Base-by-base conservation (phyloP, 192 early-diverging fungal species). In the Coemansia sp. region DNA sequence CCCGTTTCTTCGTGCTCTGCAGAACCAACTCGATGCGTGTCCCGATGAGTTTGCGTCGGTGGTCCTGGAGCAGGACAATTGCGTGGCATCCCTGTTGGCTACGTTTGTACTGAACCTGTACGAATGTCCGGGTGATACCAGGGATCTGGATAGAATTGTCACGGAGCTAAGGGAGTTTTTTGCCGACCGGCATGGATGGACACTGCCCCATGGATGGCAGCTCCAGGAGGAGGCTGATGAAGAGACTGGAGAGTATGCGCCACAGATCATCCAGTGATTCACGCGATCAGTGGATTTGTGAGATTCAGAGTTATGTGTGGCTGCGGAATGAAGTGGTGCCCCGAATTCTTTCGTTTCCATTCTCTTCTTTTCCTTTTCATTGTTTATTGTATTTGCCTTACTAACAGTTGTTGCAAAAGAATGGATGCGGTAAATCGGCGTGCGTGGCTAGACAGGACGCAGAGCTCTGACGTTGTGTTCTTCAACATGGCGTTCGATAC, bases 181-280 rank as follows among this genome's bases (percentile, higher is more conserved):
- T 22, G 58, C 68, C 17, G 72, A 77, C 33, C 68, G 74, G 37
- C 93, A 90, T 62, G 71, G 76, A 41, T 91, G 89, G 89, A 76
- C 82, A 57, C 59, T 95, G 64, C 74, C 82, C 11, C 59, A 69
- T 3, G 88, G 88, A 11, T 67, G 68, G 30, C 72, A 84, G 55
- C 64, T 82, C 54, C 67, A 70, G 48, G 74, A 78, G n/a, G 82
- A 77, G 33, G 67, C 57, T 0, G 85, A 88, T 54, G 62, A 50
- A 0, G 89, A 89, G 41, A 84, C 85, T 29, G 87, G 86, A 41
- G 87, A 89, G 66, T 86, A 86, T 67, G 89, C 88, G 6, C 88
- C 88, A 4, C 81, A 85, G n/a, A 74, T 89, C 19, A n/a, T n/a
- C n/a, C n/a, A n/a, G n/a, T n/a, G n/a, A n/a, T n/a, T n/a, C n/a